phyloP scores from a whole-genome alignment of 1,284 basidiomycete species.

The Cutaneotrichosporon sp. region DNA sequence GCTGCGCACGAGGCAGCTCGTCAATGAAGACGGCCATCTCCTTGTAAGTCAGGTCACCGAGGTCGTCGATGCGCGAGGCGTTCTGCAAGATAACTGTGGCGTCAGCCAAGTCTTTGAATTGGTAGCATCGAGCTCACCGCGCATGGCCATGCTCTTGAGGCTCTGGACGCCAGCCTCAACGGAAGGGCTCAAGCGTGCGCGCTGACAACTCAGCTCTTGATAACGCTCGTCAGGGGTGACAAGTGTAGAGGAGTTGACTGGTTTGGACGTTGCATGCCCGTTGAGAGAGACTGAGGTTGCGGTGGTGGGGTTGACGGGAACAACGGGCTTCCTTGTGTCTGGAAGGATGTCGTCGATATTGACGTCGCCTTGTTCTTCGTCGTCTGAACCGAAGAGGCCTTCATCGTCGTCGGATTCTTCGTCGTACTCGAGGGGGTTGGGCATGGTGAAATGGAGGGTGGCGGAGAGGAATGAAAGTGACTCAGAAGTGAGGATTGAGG shows the following conservation, averaged over 20 bases:
- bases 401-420: constrained; percentile 37
- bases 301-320: neutral
- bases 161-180: constrained; percentile 6
- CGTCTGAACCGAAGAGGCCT: constrained; percentile 39
- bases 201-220: constrained; percentile 8
- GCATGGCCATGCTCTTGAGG: constrained; percentile 4
- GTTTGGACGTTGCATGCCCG: neutral
- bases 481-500: neutral
- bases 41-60: constrained; percentile 41
- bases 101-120: neutral
- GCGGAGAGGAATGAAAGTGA: neutral
- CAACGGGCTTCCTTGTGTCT: constrained; percentile 17
- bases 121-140: constrained; percentile 6
- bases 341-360: constrained; percentile 12
- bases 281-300: neutral
- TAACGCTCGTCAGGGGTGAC: constrained; percentile 14
- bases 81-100: constrained; percentile 36
- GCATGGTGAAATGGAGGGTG: constrained; percentile 15
- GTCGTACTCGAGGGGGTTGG: constrained; percentile 32
- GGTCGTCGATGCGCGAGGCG: constrained; percentile 38
- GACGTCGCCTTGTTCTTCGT: constrained; percentile 19
- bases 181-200: neutral
- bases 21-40: constrained; percentile 38
- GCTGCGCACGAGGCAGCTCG: constrained; percentile 38
- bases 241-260: neutral